Evolutionary conservation across 345 rosid genomes (phyloP).

Genomic region (Conringia planisiliqua): DNA sequence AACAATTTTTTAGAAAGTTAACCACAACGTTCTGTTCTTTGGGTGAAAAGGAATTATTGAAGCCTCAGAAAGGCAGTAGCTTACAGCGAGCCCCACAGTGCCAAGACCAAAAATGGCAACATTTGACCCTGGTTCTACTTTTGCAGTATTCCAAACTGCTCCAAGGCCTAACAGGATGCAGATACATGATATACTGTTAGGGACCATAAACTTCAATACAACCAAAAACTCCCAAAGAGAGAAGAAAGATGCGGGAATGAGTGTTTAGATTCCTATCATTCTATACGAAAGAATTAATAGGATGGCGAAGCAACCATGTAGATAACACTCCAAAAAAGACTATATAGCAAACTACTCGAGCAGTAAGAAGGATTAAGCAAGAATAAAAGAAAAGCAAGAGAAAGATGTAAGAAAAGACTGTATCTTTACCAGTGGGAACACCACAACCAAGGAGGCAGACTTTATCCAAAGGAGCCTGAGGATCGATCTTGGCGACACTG

Average conservation of each 20-base stretch:
- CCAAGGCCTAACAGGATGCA: constrained; percentile 60
- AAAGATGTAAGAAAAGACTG: neutral
- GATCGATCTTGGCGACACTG: constrained; percentile 94
- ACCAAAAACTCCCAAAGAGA: neutral
- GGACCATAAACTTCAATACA: neutral
- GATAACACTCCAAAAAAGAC: neutral
- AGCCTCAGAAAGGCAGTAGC: constrained; percentile 25
- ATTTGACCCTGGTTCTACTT: constrained; percentile 89
- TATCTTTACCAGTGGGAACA: constrained; percentile 82
- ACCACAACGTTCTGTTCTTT: neutral
- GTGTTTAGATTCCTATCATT: neutral
- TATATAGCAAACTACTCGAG: neutral
- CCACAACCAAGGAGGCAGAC: constrained; percentile 99
- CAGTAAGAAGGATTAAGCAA: neutral
- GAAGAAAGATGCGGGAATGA: neutral
- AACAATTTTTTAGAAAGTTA: neutral
- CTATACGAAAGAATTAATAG: neutral
- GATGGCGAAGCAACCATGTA: neutral
- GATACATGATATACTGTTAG: constrained; percentile 2
- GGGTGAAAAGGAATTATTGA: neutral
- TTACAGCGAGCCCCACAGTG: constrained; percentile 97
- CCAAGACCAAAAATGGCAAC: constrained; percentile 98
- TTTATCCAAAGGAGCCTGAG: constrained; percentile 90
- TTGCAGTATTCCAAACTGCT: constrained; percentile 99
- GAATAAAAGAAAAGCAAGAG: neutral